These are phyloP conservation scores for Hypoxylon sp. DNA, from an alignment of 2,329 filamentous ascomycete species.

Conservation along the genomic window DNA sequence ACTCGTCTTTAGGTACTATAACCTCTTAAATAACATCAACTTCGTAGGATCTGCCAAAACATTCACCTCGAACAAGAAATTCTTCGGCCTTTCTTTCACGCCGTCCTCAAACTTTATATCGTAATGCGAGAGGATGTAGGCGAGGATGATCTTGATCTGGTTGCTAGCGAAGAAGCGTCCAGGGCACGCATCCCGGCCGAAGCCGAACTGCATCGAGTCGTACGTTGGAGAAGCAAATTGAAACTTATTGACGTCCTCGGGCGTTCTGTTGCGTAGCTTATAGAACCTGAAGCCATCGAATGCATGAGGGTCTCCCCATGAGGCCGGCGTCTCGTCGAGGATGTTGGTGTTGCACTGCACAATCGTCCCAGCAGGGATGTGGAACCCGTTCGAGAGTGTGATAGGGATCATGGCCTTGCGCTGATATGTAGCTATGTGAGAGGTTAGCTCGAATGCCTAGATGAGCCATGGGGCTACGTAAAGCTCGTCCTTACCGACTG, in stretches of 20 bases:
- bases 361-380: constrained; percentile 47
- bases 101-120: constrained; percentile 45
- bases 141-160: constrained; percentile 53
- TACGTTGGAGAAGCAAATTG: constrained; percentile 52
- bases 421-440: constrained; percentile 44
- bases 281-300: constrained; percentile 50
- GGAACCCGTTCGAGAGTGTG: constrained; percentile 51
- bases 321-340: constrained; percentile 44
- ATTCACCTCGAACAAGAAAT: constrained; percentile 49
- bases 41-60: constrained; percentile 45
- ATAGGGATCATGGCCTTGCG: constrained; percentile 48
- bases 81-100: constrained; percentile 42
- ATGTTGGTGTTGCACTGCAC: constrained; percentile 48
- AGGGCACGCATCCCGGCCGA: constrained; percentile 56
- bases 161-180: constrained; percentile 56
- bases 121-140: constrained; percentile 45
- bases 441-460: constrained; percentile 10
- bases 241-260: constrained; percentile 44
- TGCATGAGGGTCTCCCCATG: constrained; percentile 44
- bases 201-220: constrained; percentile 54
- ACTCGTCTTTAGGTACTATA: background rate
- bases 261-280: constrained; percentile 41
- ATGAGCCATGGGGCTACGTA: background rate
- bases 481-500: constrained; percentile 42
- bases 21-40: constrained; percentile 45